phyloP scores from a whole-genome alignment of 176 grass and related monocot species.

The Aegilops sharonensis region DNA sequence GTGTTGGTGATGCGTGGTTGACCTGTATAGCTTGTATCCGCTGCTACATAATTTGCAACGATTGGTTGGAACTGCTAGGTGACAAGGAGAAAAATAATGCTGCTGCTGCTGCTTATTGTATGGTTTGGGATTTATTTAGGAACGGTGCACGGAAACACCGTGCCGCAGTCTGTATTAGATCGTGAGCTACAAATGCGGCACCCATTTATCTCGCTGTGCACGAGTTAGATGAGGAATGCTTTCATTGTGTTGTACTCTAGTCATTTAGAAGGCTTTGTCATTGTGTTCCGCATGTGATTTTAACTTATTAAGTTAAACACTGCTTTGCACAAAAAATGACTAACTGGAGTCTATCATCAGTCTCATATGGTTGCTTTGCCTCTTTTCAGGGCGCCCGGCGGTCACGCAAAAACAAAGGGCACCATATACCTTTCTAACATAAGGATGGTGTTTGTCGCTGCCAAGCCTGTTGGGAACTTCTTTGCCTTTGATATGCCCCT shows the following conservation, averaged over 20 bases:
- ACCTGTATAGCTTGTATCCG: not conserved
- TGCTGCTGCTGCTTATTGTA: not conserved
- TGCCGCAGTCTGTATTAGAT: no score
- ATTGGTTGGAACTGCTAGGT: not conserved
- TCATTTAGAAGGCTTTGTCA: not conserved
- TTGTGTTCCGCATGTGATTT: not conserved
- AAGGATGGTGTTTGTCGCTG: conserved; percentile 93
- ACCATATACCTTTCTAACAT: conserved; percentile 95
- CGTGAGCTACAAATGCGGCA: not conserved
- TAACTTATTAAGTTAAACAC: not conserved
- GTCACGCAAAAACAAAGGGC: conserved; percentile 78
- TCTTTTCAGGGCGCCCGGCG: conserved; percentile 65
- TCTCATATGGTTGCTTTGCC: not conserved
- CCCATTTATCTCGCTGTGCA: not conserved
- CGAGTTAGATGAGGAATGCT: not conserved
- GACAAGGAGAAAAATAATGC: not conserved
- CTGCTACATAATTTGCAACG: not conserved
- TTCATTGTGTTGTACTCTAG: not conserved
- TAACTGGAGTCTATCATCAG: not conserved
- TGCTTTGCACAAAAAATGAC: not conserved
- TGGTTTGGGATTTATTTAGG: not conserved
- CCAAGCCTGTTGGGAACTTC: conserved; percentile 79
- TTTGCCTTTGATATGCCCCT: conserved; percentile 91
- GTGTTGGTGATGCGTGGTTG: not conserved
- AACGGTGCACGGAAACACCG: not conserved